Evolutionary conservation across 2,329 filamentous ascomycete genomes (phyloP).

Genomic region (Pezicula carpinea): DNA sequence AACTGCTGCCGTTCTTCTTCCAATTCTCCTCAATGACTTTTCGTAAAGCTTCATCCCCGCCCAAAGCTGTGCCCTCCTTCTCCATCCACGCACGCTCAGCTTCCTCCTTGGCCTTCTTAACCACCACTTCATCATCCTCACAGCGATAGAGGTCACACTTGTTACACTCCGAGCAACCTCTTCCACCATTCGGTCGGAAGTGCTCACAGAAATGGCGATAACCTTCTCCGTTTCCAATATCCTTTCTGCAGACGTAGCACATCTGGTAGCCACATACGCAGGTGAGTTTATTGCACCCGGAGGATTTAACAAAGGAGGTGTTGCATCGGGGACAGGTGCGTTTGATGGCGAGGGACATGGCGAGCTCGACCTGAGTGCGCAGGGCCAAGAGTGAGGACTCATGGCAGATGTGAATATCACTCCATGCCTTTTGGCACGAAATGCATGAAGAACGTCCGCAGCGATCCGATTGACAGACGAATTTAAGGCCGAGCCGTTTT

Average conservation of each 20-base stretch:
- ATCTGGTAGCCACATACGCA: conserved; percentile 96
- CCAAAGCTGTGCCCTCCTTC: conserved; percentile 54
- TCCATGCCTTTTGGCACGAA: conserved; percentile 76
- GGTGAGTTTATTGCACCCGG: conserved; percentile 94
- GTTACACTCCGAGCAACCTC: conserved; percentile 72
- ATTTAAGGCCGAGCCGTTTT: conserved; percentile 68
- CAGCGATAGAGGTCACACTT: conserved; percentile 70
- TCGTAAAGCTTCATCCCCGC: conserved; percentile 51
- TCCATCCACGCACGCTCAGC: conserved; percentile 69
- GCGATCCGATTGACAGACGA: conserved; percentile 65
- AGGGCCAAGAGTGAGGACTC: conserved; percentile 77
- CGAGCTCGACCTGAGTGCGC: conserved; percentile 84
- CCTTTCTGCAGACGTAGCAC: conserved; percentile 92
- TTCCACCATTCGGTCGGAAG: conserved; percentile 76
- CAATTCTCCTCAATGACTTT: conserved; percentile 50
- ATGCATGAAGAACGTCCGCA: conserved; percentile 75
- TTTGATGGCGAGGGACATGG: conserved; percentile 91
- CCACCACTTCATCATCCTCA: conserved; percentile 67
- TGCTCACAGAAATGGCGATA: conserved; percentile 97
- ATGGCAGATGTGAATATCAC: conserved; percentile 85
- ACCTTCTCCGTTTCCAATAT: conserved; percentile 63
- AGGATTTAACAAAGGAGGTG: conserved; percentile 86
- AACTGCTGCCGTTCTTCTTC: conserved; percentile 10
- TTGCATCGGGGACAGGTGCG: conserved; percentile 90
- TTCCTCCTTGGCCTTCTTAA: conserved; percentile 63